phyloP scores from a whole-genome alignment of 352 stramenopile genomes.

The Phytopythium delawarense region DNA sequence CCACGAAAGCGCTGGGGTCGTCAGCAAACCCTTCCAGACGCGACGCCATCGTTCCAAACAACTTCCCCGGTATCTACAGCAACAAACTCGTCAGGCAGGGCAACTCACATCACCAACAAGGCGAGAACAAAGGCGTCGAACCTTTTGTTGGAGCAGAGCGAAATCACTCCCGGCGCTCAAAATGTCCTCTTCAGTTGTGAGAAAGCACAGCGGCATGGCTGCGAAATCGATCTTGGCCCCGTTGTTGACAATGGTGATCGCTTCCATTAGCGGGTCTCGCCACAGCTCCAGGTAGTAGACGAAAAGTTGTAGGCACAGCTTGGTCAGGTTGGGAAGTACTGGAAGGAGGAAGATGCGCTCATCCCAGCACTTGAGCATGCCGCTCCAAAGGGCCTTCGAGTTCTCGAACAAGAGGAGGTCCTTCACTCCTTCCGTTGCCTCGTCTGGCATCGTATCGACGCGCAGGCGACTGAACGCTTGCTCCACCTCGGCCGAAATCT shows the following conservation, averaged over 20 bases:
- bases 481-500: constrained; percentile 49
- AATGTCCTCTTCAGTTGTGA: constrained; percentile 62
- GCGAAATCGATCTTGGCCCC: constrained; percentile 46
- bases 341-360: constrained; percentile 49
- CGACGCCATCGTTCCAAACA: constrained; percentile 30
- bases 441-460: constrained; percentile 4
- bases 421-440: constrained; percentile 3
- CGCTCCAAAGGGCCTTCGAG: constrained; percentile 43
- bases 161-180: constrained; percentile 70
- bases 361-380: constrained; percentile 56
- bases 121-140: constrained; percentile 11
- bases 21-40: constrained; percentile 43
- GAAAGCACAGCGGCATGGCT: constrained; percentile 32
- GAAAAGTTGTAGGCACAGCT: constrained; percentile 66
- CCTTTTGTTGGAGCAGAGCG: constrained; percentile 50
- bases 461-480: constrained; percentile 38
- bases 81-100: background rate
- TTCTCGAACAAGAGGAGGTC: constrained; percentile 38
- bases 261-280: constrained; percentile 42
- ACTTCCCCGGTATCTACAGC: constrained; percentile 45
- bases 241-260: constrained; percentile 37
- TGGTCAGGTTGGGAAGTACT: constrained; percentile 59
- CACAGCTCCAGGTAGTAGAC: constrained; percentile 57
- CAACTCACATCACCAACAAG: background rate
- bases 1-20: constrained; percentile 36